Base-by-base conservation (phyloP, 2,329 filamentous ascomycete genomes). In the Aspergillus neotritici region DNA sequence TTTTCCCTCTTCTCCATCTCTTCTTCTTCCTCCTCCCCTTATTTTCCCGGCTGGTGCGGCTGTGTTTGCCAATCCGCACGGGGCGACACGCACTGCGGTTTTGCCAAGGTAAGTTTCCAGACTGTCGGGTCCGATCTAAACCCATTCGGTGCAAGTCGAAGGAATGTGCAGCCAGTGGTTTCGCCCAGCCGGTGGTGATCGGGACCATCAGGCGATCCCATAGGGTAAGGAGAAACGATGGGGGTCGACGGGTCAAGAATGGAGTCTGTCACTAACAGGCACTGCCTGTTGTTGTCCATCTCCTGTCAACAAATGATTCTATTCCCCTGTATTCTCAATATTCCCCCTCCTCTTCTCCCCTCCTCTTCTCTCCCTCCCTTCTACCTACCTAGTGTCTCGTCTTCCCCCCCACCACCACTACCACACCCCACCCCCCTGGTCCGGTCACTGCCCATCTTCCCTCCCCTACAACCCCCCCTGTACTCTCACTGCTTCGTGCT, bases 41-140 rank as follows among this genome's bases (percentile, higher is more conserved):
- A 36, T 15, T 40, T 32, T 37, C 41, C 31, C 43, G 38, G 46
- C 37, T 45, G 25, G 34, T 52, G 55, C 54, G 56, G 54, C 59
- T 58, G 56, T 60, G 58, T 54, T 54, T 54, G 49, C 54, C 52
- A 56, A 54, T 55, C 55, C 50, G 44, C 51, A 40, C 37, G 47
- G 48, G 48, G 53, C 47, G 51, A 59, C 51, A 55, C 56, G 58
- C 58, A 62, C 61, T 60, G 62, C 56, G 53, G 48, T 40, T 50
- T 62, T 51, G 57, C 58, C 59, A 62, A 61, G 56, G 21, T 51
- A 50, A 52, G 52, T 45, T 57, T 51, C 63, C 64, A 64, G 43
- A 58, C 44, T 53, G 51, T 56, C 58, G 62, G 64, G 61, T 50
- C 56, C 41, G 47, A 31, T 46, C 59, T 61, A 60, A 55, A 47